These are phyloP conservation scores for Obba rivulosa DNA, from an alignment of 768 basidiomycete genomes.

Conservation along the genomic window DNA sequence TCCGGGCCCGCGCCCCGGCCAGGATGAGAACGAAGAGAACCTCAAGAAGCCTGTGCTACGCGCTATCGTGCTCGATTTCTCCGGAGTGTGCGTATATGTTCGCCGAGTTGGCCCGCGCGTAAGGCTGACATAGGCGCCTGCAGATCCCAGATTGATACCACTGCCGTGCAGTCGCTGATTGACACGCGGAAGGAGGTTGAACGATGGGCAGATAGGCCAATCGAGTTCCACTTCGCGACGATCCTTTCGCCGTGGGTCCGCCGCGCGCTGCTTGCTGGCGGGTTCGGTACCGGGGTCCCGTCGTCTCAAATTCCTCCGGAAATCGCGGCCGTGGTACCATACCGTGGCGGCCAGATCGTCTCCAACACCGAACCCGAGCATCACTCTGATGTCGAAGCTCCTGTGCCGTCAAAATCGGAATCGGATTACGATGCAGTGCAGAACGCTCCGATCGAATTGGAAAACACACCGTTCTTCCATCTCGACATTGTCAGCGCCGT, in stretches of 20 bases:
- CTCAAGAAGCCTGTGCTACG: constrained; percentile 60
- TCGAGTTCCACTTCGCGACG: constrained; percentile 94
- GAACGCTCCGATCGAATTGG: constrained; percentile 33
- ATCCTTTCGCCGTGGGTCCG: constrained; percentile 92
- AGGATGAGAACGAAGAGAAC: constrained; percentile 45
- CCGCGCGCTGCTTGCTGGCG: constrained; percentile 82
- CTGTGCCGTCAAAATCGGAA: neutral
- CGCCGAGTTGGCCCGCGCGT: neutral
- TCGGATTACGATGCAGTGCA: constrained; percentile 2
- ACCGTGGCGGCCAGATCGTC: constrained; percentile 34
- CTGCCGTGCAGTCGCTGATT: constrained; percentile 84
- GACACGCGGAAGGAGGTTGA: constrained; percentile 88
- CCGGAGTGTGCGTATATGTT: constrained; percentile 54
- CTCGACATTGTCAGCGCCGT: constrained; percentile 76
- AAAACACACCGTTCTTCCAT: constrained; percentile 85
- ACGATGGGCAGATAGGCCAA: constrained; percentile 70
- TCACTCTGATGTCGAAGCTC: constrained; percentile 8
- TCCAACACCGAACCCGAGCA: constrained; percentile 1
- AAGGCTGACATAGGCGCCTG: constrained; percentile 1
- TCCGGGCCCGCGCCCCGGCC: constrained; percentile 59
- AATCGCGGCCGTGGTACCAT: constrained; percentile 74
- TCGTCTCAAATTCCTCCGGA: constrained; percentile 44
- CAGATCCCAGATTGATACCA: constrained; percentile 87
- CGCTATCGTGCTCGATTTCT: constrained; percentile 90
- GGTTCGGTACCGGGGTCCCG: constrained; percentile 73